Conservation (phyloP, 2,329 filamentous ascomycete genomes). For the Botrytis hyacinthi region DNA sequence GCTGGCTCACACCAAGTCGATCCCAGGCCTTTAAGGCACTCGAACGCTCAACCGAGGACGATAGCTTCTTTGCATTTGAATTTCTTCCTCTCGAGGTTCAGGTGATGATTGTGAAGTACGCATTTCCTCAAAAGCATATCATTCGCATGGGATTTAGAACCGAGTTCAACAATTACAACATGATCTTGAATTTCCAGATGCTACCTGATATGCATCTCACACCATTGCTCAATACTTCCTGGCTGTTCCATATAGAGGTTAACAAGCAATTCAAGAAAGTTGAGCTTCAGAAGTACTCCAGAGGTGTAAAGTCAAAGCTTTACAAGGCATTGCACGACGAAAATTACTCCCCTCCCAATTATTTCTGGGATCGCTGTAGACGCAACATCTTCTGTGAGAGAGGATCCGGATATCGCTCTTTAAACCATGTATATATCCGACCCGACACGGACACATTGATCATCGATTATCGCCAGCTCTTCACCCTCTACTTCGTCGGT, state of each 20-base stretch:
- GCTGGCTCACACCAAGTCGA: background rate
- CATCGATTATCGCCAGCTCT: background rate
- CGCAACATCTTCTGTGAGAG: background rate
- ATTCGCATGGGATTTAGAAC: background rate
- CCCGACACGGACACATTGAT: background rate
- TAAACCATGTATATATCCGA: background rate
- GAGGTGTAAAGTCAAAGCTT: background rate
- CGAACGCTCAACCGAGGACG: background rate
- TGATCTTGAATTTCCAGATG: background rate
- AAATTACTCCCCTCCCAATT: background rate
- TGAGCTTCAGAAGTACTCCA: background rate
- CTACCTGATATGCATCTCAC: background rate
- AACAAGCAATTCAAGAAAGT: background rate
- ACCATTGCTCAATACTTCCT: background rate
- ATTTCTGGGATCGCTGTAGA: background rate
- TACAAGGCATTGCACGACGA: background rate
- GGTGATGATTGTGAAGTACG: background rate
- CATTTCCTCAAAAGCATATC: background rate
- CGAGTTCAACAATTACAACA: fast-evolving
- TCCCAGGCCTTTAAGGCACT: background rate
- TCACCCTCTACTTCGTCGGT: background rate
- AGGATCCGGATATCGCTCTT: background rate
- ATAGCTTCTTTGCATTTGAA: background rate
- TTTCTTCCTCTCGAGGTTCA: background rate
- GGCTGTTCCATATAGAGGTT: background rate